Evolutionary conservation across 768 basidiomycete species (phyloP).

Genomic region (Mycena crocata): DNA sequence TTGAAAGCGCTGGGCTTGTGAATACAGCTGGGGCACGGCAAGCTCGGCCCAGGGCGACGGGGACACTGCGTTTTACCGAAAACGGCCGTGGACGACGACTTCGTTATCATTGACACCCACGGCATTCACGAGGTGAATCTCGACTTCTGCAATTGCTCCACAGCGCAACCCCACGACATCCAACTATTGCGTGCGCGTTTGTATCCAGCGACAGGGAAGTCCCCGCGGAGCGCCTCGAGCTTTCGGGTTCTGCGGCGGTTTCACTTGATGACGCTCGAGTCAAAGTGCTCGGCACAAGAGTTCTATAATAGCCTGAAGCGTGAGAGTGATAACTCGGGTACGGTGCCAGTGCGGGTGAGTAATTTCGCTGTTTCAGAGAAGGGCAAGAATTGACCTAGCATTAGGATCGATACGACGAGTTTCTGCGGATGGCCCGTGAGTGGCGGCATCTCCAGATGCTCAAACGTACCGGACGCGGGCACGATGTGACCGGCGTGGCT

Average conservation of each 20-base stretch:
- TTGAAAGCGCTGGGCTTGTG: slow-evolving; percentile 32
- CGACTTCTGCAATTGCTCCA: slow-evolving; percentile 30
- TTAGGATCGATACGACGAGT: too few relatives aligned
- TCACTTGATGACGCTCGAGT: neutral
- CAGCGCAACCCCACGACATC: slow-evolving; percentile 5
- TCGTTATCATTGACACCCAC: slow-evolving; percentile 27
- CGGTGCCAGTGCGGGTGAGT: too few relatives aligned
- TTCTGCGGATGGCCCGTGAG: too few relatives aligned
- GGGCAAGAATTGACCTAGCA: too few relatives aligned
- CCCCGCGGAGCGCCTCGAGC: neutral
- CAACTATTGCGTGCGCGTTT: slow-evolving; percentile 20
- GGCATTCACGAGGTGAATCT: slow-evolving; percentile 25
- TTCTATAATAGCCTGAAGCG: too few relatives aligned
- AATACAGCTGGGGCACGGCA: slow-evolving; percentile 33
- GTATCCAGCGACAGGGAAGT: slow-evolving; percentile 25
- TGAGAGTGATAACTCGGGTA: too few relatives aligned
- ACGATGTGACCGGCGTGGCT: too few relatives aligned
- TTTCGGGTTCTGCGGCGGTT: neutral
- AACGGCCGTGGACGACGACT: slow-evolving; percentile 7
- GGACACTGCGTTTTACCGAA: neutral
- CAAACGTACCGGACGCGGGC: too few relatives aligned
- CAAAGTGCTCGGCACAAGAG: too few relatives aligned
- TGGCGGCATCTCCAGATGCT: too few relatives aligned
- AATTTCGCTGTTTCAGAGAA: too few relatives aligned
- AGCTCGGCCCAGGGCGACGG: neutral